These are phyloP conservation scores for Trametes polyzona DNA, from an alignment of 1,284 basidiomycete genomes.

Conservation along the genomic window DNA sequence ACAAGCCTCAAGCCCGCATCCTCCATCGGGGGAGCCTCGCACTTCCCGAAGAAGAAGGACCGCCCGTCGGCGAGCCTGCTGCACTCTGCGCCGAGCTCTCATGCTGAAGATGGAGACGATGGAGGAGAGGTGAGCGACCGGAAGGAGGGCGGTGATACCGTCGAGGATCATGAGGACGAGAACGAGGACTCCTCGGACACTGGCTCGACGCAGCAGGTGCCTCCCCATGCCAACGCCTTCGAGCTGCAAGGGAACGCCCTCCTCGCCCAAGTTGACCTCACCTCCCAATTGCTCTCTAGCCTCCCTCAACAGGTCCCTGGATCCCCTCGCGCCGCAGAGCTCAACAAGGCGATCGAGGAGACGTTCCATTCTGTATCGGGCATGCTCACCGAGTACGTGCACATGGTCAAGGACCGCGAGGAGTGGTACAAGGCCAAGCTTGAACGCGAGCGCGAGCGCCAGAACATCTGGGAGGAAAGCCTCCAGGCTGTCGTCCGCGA, in stretches of 20 bases:
- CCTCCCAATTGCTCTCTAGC: conserved; percentile 66
- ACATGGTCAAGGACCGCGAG: conserved; percentile 83
- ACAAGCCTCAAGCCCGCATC: conserved; percentile 29
- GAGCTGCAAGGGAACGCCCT: conserved; percentile 78
- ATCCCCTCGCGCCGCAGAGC: conserved; percentile 46
- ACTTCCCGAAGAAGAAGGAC: conserved; percentile 7
- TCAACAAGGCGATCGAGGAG: conserved; percentile 64
- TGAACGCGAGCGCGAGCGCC: conserved; percentile 71
- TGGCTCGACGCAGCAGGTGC: conserved; percentile 44
- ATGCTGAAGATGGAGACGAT: conserved; percentile 20
- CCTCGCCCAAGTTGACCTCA: conserved; percentile 82
- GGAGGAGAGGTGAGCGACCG: conserved; percentile 16
- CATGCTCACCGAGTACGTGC: conserved; percentile 71
- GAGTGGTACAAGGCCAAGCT: conserved; percentile 73
- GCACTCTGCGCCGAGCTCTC: conserved; percentile 18
- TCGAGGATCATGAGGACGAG: conserved; percentile 42
- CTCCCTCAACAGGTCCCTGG: conserved; percentile 45
- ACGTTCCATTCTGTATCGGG: conserved; percentile 62
- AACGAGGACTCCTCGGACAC: conserved; percentile 49
- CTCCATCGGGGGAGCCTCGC: conserved; percentile 21
- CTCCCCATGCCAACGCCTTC: conserved; percentile 73
- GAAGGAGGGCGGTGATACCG: conserved; percentile 21
- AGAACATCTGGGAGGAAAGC: conserved; percentile 92
- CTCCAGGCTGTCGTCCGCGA: conserved; percentile 85
- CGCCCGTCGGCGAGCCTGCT: background rate